Evolutionary conservation across 306 rosid genomes (phyloP).

Genomic region (Prunus dulcis): DNA sequence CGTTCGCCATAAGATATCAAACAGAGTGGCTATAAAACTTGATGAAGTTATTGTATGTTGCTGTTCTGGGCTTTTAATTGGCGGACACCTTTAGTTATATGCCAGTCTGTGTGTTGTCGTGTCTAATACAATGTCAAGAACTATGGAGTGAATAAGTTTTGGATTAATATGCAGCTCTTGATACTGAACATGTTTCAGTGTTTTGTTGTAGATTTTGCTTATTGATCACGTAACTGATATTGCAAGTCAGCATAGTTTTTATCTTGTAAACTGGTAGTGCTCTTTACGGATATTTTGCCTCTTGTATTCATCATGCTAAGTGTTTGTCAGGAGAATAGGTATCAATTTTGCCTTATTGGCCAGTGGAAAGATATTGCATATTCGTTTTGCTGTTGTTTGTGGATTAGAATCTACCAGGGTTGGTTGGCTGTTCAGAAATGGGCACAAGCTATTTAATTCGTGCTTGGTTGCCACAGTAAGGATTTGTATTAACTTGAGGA

Average conservation of each 20-base stretch:
- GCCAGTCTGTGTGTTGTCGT: no score
- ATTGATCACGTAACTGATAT: neutral
- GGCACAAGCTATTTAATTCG: neutral
- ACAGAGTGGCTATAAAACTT: neutral
- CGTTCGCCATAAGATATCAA: neutral
- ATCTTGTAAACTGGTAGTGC: neutral
- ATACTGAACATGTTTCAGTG: neutral
- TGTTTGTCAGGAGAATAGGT: constrained; percentile 25
- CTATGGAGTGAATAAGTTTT: neutral
- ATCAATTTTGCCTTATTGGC: constrained; percentile 40
- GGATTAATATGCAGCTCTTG: constrained; percentile 9
- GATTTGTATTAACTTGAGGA: neutral
- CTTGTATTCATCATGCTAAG: constrained; percentile 2
- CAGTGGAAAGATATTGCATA: constrained; percentile 17
- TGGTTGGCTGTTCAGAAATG: neutral
- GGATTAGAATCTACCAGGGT: constrained; percentile 10
- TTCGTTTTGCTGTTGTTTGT: constrained; percentile 3
- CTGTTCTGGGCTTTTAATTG: neutral
- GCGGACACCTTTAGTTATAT: no score
- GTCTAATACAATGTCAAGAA: neutral
- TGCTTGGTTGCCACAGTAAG: constrained; percentile 1
- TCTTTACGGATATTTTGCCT: neutral
- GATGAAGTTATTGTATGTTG: neutral
- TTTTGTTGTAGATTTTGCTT: neutral
- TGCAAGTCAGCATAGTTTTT: neutral